Evolutionary conservation across 2,329 filamentous ascomycete genomes (phyloP), one percentile per base, ranked within the genome.

Genomic region (Acephala macrosclerotiorum): DNA sequence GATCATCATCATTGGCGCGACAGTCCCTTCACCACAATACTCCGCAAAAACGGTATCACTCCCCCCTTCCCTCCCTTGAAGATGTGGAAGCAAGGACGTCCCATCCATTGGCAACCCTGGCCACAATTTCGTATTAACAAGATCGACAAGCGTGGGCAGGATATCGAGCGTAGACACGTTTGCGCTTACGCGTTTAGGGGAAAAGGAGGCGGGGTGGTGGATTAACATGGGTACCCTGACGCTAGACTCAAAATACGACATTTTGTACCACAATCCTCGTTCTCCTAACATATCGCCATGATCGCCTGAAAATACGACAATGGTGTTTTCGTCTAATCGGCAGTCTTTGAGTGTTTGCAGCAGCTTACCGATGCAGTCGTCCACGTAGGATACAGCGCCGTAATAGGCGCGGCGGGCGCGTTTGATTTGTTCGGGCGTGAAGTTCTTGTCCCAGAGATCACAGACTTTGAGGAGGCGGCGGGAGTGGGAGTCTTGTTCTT

Each of bases 221-320:
- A 97, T 86, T 70, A 97, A 84, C 76, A 97, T 89, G 1, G 94
- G 94, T 25, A 97, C 94, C 33, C 94, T 91, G 55, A 93, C 93
- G 14, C 93, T 97, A 47, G 90, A 90, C 84, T 97, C 94, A 74
- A 94, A 97, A 86, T 96, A 97, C 76, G 89, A 93, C 94, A 97
- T 97, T 85, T 97, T 97, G 84, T 97, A 94, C 94, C 94, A 97
- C 56, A 97, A 82, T 6, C 92, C 91, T 61, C 93, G 89, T 82
- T 97, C 94, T 66, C 94, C 94, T 8, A 97, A 87, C 94, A 97
- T 97, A 79, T 97, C 94, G 63, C 94, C 94, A 75, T 97, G 94
- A 77, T 97, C 94, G 53, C 94, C 94, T 65, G 91, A 94, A 80
- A 97, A 97, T 71, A 97, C 89, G 73, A 97, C 84, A 73, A 97